A percentile compares a stretch with the other conserved stretches of the same genome.
Evolutionary conservation across 208 protist species (phyloP).

Genomic region (Leishmania tropica): DNA sequence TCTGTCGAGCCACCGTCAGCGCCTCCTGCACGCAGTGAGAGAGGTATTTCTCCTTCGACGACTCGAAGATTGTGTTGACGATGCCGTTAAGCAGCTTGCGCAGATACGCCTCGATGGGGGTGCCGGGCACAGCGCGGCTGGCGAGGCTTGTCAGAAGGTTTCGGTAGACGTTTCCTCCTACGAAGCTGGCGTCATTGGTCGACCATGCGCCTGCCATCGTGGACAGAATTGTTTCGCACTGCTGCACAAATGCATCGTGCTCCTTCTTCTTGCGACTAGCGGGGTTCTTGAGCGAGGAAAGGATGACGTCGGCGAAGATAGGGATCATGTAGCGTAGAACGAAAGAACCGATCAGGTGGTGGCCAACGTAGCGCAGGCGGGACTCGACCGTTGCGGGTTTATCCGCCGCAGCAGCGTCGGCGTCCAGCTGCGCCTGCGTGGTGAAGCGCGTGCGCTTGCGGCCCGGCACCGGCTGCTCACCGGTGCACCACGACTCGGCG

Average conservation of each 20-base stretch:
- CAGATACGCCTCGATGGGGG: conserved; percentile 45
- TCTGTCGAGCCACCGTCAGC: conserved; percentile 41
- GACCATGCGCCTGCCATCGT: conserved; percentile 24
- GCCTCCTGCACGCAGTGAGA: conserved; percentile 86
- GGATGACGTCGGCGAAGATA: conserved; percentile 70
- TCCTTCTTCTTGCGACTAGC: conserved; percentile 30
- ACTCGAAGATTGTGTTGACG: conserved; percentile 59
- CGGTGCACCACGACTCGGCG: conserved; percentile 58
- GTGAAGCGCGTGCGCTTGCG: conserved; percentile 18
- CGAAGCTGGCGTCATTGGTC: conserved; percentile 25
- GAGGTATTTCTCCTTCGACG: conserved; percentile 72
- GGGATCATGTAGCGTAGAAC: conserved; percentile 70
- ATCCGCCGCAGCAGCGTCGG: conserved; percentile 23
- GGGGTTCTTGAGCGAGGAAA: conserved; percentile 41
- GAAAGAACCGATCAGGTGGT: conserved; percentile 76
- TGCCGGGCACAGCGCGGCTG: conserved; percentile 49
- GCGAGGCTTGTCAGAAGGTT: conserved; percentile 66
- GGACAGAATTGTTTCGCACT: conserved; percentile 52
- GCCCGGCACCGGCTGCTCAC: conserved; percentile 19
- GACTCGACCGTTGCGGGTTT: conserved; percentile 22
- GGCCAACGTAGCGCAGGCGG: conserved; percentile 61
- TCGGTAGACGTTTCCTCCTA: conserved; percentile 69
- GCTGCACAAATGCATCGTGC: conserved; percentile 37
- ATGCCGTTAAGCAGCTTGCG: conserved; percentile 57
- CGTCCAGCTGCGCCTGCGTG: conserved; percentile 21